Percentiles rank a stretch among this genome's conserved stretches.
phyloP scores from a whole-genome alignment of 2,329 filamentous ascomycete species.

The Phyllosticta citriasiana region DNA sequence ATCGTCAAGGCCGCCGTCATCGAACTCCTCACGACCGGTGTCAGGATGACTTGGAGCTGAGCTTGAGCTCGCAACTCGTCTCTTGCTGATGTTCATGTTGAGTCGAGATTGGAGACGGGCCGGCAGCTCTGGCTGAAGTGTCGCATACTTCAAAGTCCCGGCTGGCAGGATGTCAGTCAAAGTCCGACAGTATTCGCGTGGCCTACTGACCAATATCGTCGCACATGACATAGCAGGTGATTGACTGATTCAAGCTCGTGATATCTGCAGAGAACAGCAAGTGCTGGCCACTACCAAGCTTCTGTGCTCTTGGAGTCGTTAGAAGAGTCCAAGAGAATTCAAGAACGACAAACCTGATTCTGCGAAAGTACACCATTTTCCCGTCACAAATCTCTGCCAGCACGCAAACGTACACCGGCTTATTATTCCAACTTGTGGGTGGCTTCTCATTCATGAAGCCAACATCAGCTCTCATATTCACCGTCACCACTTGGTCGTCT shows the following conservation, averaged over 20 bases:
- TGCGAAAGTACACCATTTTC: constrained; percentile 56
- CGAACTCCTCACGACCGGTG: constrained; percentile 38
- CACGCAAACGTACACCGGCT: constrained; percentile 60
- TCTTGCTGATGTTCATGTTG: constrained; percentile 18
- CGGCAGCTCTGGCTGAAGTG: constrained; percentile 41
- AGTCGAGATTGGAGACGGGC: constrained; percentile 29
- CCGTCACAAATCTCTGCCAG: constrained; percentile 64
- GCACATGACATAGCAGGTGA: constrained; percentile 66
- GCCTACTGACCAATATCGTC: constrained; percentile 60
- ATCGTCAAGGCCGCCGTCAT: constrained; percentile 44
- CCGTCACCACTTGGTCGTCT: constrained; percentile 35
- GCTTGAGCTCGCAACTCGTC: constrained; percentile 16
- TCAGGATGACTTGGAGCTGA: not conserved
- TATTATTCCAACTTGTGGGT: constrained; percentile 53
- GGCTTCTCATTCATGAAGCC: constrained; percentile 60
- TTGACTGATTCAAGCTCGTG: constrained; percentile 43
- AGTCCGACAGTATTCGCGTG: not conserved
- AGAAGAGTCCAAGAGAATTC: not conserved
- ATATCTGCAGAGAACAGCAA: constrained; percentile 51
- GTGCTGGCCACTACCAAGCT: constrained; percentile 52
- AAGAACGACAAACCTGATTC: constrained; percentile 39
- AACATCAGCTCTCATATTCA: constrained; percentile 57
- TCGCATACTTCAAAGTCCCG: constrained; percentile 46
- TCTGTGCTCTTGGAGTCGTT: constrained; percentile 46
- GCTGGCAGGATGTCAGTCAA: constrained; percentile 28